Evolutionary conservation across 2,329 filamentous ascomycete species (phyloP), one percentile per base, ranked within the genome.

Genomic region (Penicillium verrucosum): DNA sequence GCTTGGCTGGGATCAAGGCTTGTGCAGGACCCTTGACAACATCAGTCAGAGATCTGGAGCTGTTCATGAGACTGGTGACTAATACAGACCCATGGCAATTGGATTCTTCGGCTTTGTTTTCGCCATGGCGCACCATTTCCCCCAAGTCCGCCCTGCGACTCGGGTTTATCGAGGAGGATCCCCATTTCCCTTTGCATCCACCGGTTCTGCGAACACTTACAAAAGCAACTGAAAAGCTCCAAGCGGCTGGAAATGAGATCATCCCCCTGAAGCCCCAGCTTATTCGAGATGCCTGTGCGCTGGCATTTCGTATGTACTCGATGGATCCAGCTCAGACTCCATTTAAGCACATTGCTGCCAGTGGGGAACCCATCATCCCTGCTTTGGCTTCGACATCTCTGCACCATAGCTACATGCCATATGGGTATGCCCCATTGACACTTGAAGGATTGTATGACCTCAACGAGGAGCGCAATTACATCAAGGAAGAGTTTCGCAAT

Each of bases 361-460:
- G 68, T 4, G 75, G 76, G 0, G 80, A 81, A 55, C 77, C 78
- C 0, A 51, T 38, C 1, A 63, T 63, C 9, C 60, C 60, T 7
- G 59, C 60, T 4, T 38, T 61, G 38, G 43, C 40, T 10, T 61
- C 62, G 10, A 64, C 66, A 0, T 53, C 62, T 8, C 51, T 66
- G n/a, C 52, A 59, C 14, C 50, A 61, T 25, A 54, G 58, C 6
- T 55, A 57, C 36, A 54, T 59, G 45, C 38, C 34, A 34, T 47
- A 47, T 9, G 58, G 55, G 4, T 54, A 56, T 30, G 54, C 51
- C 0, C 55, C 55, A 4, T 62, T 71, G 30, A 70, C 46, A 25
- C 50, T 81, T 32, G 71, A 78, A 27, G 72, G 69, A 21, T 60
- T 80, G 4, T 79, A 73, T 57, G 73, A 76, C 27, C 67, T 82